Evolutionary conservation across 495 filamentous ascomycete species (phyloP).

Genomic region (Penicillium bovifimosum): DNA sequence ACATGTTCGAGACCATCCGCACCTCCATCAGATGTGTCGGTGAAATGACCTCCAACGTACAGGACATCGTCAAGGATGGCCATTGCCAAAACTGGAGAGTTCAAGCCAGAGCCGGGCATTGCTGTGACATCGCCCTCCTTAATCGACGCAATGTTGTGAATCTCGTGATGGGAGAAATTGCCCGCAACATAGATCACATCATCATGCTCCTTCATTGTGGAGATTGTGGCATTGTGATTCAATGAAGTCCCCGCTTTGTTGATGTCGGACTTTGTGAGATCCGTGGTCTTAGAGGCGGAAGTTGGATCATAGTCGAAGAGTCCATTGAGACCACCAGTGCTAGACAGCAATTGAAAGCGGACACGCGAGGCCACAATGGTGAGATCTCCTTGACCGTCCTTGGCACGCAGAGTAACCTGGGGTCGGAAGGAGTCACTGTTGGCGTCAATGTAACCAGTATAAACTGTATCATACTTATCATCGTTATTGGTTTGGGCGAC

Average conservation of each 20-base stretch:
- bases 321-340: constrained; percentile 68
- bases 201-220: constrained; percentile 52
- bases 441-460: constrained; percentile 75
- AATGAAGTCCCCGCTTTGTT: constrained; percentile 68
- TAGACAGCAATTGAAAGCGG: constrained; percentile 64
- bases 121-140: constrained; percentile 55
- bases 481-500: constrained; percentile 86
- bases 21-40: constrained; percentile 58
- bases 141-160: constrained; percentile 72
- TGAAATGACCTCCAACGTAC: constrained; percentile 86
- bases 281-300: constrained; percentile 45
- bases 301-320: constrained; percentile 84
- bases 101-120: constrained; percentile 68
- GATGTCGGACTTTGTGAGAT: constrained; percentile 67
- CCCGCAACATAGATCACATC: constrained; percentile 71
- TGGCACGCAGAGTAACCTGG: constrained; percentile 69
- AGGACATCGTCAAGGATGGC: constrained; percentile 56
- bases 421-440: constrained; percentile 71
- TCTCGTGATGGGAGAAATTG: constrained; percentile 66
- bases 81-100: constrained; percentile 71
- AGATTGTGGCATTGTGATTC: constrained; percentile 56
- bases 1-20: constrained; percentile 61
- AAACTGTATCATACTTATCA: constrained; percentile 92
- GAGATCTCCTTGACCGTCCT: constrained; percentile 59
- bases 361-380: constrained; percentile 83